phyloP scores from a whole-genome alignment of 2,329 filamentous ascomycete species.

The Clarireedia paspali region DNA sequence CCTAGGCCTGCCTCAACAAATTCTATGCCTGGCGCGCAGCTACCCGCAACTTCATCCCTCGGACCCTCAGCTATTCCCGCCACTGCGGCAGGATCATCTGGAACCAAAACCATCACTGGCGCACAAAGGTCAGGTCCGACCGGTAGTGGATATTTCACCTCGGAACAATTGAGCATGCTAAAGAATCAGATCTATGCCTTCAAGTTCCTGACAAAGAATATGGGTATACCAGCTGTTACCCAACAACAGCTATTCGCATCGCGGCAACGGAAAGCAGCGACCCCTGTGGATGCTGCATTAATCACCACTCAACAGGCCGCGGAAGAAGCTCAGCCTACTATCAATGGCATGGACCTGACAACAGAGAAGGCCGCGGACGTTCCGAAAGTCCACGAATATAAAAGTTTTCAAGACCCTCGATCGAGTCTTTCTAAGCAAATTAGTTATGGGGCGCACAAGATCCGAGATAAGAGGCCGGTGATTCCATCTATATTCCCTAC shows the following conservation, averaged over 20 bases:
- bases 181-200: conserved; percentile 87
- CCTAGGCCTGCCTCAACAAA: conserved; percentile 32
- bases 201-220: conserved; percentile 81
- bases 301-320: conserved; percentile 19
- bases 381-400: conserved; percentile 46
- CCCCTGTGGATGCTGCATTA: conserved; percentile 15
- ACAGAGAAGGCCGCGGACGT: conserved; percentile 22
- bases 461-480: conserved; percentile 67
- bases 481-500: conserved; percentile 84
- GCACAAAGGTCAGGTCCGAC: conserved; percentile 20
- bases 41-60: conserved; percentile 20
- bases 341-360: conserved; percentile 30
- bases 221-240: conserved; percentile 68
- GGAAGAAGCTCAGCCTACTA: conserved; percentile 31
- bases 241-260: conserved; percentile 78
- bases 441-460: conserved; percentile 71
- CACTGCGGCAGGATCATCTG: conserved; percentile 15
- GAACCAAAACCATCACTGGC: conserved; percentile 19
- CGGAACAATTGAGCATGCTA: conserved; percentile 71
- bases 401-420: conserved; percentile 62
- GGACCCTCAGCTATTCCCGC: conserved; percentile 26
- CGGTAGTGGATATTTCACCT: conserved; percentile 57
- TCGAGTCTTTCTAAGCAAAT: conserved; percentile 42
- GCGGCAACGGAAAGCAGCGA: conserved; percentile 49
- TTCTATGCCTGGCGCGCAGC: conserved; percentile 16